These are phyloP conservation scores for Trifolium subterraneum DNA, from an alignment of 306 rosid genomes.

Conservation along the genomic window DNA sequence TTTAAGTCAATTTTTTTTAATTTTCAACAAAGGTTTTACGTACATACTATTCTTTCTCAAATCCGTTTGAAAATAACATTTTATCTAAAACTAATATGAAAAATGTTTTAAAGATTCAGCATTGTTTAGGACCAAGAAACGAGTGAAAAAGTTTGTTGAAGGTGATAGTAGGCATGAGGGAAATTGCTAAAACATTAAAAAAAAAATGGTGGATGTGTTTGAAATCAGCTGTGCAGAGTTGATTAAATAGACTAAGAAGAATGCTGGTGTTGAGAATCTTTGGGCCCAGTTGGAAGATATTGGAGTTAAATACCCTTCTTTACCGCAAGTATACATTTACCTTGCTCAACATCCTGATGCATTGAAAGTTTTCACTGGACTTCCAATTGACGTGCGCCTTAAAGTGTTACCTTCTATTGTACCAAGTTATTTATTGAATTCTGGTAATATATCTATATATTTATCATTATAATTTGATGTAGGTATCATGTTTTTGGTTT, in stretches of 20 bases:
- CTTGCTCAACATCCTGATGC: constrained; percentile 1
- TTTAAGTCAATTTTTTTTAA: too few species aligned
- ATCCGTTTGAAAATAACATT: too few species aligned
- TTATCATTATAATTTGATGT: background rate
- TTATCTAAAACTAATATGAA: too few species aligned
- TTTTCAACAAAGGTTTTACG: too few species aligned
- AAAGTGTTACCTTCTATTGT: background rate
- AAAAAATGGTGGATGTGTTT: background rate
- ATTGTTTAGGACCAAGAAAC: background rate
- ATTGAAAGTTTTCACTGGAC: background rate
- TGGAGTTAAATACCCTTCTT: background rate
- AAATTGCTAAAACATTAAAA: background rate
- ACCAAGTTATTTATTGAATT: background rate
- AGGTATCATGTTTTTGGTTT: background rate
- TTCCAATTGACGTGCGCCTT: constrained; percentile 1
- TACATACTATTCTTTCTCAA: too few species aligned
- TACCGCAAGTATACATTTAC: background rate
- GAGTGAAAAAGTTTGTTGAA: background rate
- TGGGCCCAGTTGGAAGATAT: background rate
- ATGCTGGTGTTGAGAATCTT: background rate
- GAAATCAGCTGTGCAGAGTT: background rate
- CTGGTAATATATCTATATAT: background rate
- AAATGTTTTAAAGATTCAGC: too few species aligned
- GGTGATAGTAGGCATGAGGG: background rate
- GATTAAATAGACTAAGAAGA: background rate